Evolutionary conservation across 345 rosid genomes (phyloP).

Genomic region (Acer campestre): DNA sequence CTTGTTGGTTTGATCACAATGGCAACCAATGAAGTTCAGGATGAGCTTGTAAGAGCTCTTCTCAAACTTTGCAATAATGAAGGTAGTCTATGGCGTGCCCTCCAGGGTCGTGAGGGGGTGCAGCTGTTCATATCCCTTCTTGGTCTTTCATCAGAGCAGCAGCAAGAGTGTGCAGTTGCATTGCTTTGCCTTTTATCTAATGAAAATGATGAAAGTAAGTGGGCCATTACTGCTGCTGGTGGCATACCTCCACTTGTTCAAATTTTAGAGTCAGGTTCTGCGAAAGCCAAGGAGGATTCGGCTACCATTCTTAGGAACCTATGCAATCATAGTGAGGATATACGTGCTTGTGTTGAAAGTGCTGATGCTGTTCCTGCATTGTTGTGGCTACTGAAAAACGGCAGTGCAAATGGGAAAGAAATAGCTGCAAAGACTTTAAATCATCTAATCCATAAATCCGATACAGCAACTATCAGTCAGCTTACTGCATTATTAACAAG

Average conservation of each 20-base stretch:
- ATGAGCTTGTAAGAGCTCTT: conserved; percentile 91
- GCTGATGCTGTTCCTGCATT: conserved; percentile 99
- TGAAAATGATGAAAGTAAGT: conserved; percentile 98
- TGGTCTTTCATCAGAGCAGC: conserved; percentile 98
- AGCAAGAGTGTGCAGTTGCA: conserved; percentile 99
- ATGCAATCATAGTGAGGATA: conserved; percentile 99
- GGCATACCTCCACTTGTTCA: conserved; percentile 99
- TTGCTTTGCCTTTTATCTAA: conserved; percentile 90
- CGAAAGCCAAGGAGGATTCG: conserved; percentile 98
- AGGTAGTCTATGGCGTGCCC: conserved; percentile 91
- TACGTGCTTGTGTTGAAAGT: conserved; percentile 99
- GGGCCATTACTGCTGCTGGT: conserved; percentile 99
- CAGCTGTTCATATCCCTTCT: conserved; percentile 97
- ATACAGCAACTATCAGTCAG: conserved; percentile 96
- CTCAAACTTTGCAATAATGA: conserved; percentile 80
- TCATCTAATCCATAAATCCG: conserved; percentile 96
- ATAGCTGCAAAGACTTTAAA: conserved; percentile 97
- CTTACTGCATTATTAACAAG: conserved; percentile 94
- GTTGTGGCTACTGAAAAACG: conserved; percentile 95
- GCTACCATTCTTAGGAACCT: conserved; percentile 94
- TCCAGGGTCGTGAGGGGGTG: conserved; percentile 99
- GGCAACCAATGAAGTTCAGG: conserved; percentile 95
- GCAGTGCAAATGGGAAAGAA: conserved; percentile 96
- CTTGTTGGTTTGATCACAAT: conserved; percentile 98
- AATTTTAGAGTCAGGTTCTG: conserved; percentile 96